Evolutionary conservation across 129 eudicot species (phyloP), one percentile per base, ranked within the genome.

Genomic region (Gnaphalium uliginosum): DNA sequence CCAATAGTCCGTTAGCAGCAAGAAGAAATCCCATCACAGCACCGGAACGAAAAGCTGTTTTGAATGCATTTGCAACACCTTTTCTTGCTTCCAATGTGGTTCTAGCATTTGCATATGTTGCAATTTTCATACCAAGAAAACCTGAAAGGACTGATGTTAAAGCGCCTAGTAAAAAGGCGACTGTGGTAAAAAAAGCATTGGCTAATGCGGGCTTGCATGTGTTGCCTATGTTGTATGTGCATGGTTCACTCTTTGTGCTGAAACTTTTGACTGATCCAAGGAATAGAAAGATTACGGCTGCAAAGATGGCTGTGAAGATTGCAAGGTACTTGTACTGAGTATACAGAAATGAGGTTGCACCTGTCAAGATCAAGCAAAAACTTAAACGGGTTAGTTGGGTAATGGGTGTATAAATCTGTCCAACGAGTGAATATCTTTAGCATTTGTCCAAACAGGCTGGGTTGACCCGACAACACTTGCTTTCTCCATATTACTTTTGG

Each of bases 281-380:
- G 58, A 85, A 85, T 67, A 85, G 79, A 68, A 85, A 85, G 25
- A 85, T 85, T 30, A 82, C 63, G 37, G 35, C 69, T 13, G 79
- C 81, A 75, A 85, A 85, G 19, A 71, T 81, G 0, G 66, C 65
- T 48, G 68, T 85, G 75, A 85, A 85, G 54, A 75, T 70, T 1
- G 84, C 86, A 27, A 85, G 89, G 72, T 85, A 85, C 79, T 82
- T 85, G 73, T 85, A 85, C 69, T 85, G 79, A 14, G 89, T 85
- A 51, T 74, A 78, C 4, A 85, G 86, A 76, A 85, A 85, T 58
- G 89, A 85, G 67, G 89, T 85, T 71, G 89, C 86, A 75, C 89
- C 86, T 85, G 82, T 6, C 24, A 50, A 78, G 7, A 69, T 50
- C 74, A 69, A 46, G 7, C 26, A 48, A 15, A 69, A 69, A 69